Conservation (phyloP, 441 rosid species). For the Erysimum pusillum region DNA sequence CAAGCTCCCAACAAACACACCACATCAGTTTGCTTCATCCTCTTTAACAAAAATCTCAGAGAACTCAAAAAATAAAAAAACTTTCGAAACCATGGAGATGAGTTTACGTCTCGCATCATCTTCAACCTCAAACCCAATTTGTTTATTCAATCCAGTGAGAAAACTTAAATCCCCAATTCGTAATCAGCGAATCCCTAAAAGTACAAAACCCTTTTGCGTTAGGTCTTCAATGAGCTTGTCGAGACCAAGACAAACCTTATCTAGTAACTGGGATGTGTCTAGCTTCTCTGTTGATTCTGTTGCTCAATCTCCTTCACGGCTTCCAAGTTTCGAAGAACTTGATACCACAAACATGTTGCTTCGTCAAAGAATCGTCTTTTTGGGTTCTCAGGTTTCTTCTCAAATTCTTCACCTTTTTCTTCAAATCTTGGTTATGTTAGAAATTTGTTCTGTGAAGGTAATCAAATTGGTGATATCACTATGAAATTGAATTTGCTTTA, state of each 20-base stretch:
- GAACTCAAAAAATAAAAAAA: neutral
- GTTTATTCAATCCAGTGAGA: constrained; percentile 8
- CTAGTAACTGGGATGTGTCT: constrained; percentile 74
- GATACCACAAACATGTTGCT: constrained; percentile 92
- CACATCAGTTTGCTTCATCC: constrained; percentile 37
- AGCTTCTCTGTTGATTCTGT: constrained; percentile 49
- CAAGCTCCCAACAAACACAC: too few relatives aligned
- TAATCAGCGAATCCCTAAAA: constrained; percentile 34
- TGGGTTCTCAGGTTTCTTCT: constrained; percentile 78
- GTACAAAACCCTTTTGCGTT: constrained; percentile 48
- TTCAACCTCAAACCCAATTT: constrained; percentile 37
- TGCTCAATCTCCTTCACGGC: constrained; percentile 58
- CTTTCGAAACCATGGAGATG: constrained; percentile 41
- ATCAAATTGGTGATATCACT: neutral
- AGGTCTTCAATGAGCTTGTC: constrained; percentile 53
- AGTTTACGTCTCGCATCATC: constrained; percentile 43
- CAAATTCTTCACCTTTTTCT: neutral
- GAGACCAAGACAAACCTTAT: constrained; percentile 53
- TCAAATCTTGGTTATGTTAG: neutral
- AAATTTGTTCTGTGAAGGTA: neutral
- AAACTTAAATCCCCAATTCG: neutral
- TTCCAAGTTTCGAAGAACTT: constrained; percentile 84
- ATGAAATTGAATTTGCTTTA: neutral
- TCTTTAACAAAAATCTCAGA: constrained; percentile 10
- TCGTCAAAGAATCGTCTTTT: constrained; percentile 84